Evolutionary conservation across 305 asterid genomes (phyloP).

Genomic region (Fraxinus floribunda): DNA sequence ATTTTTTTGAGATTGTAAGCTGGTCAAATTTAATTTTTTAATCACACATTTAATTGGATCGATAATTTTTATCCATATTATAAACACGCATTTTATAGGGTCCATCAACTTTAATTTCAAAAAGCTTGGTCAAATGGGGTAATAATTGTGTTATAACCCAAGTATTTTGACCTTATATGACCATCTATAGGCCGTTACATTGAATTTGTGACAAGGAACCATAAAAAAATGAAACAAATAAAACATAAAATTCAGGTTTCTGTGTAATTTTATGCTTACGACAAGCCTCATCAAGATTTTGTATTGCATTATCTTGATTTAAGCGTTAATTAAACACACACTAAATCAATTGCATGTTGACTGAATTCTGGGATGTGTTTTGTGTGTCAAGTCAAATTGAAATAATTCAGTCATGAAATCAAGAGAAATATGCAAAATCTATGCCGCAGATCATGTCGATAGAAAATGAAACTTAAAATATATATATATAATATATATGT

Average conservation of each 20-base stretch:
- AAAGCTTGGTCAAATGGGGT: background rate
- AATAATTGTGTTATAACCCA: background rate
- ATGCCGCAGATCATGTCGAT: background rate
- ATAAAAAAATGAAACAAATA: too few species aligned
- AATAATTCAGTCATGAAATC: background rate
- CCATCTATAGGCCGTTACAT: background rate
- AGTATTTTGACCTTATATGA: background rate
- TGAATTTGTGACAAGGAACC: background rate
- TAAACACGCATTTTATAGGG: too few species aligned
- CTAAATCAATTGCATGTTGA: background rate
- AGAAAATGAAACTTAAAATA: background rate
- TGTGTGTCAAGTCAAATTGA: background rate
- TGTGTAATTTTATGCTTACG: background rate
- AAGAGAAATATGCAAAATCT: background rate
- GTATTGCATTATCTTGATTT: background rate
- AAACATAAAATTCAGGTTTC: background rate
- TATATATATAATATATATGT: background rate
- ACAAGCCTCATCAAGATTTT: background rate
- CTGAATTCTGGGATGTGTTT: background rate
- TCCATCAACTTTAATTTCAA: background rate
- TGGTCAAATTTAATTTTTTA: too few species aligned
- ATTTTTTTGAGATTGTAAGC: too few species aligned
- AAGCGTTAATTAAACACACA: background rate
- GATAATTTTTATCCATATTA: too few species aligned
- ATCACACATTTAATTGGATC: too few species aligned